phyloP scores from a whole-genome alignment of 2,329 filamentous ascomycete genomes.

The Alternaria conjuncta region DNA sequence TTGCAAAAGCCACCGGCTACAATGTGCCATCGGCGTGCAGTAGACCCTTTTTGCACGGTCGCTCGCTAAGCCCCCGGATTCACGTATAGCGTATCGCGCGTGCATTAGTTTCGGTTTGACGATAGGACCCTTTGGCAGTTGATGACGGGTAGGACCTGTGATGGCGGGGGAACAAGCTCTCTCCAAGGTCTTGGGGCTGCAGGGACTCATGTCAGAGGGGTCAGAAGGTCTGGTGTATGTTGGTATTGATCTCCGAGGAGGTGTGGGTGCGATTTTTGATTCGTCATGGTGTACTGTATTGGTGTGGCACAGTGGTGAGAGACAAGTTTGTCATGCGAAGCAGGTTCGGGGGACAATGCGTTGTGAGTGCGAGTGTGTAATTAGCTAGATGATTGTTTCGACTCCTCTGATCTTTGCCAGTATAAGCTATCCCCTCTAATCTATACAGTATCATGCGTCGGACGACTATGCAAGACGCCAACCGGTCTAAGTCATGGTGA shows the following conservation, averaged over 20 bases:
- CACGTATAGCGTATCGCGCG: not conserved
- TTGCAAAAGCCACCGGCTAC: not conserved
- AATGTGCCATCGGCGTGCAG: not conserved
- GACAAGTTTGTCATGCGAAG: not conserved
- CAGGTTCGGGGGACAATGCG: not conserved
- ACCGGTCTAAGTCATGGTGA: slow-evolving; percentile 20
- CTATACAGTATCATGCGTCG: not conserved
- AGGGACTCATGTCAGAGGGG: not conserved
- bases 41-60: not conserved
- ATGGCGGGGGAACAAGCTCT: slow-evolving; percentile 3
- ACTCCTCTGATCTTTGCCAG: not conserved
- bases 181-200: slow-evolving; percentile 2
- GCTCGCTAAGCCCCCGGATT: not conserved
- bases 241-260: not conserved
- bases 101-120: not conserved
- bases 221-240: not conserved
- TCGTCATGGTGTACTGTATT: not conserved
- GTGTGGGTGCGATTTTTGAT: not conserved
- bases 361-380: not conserved
- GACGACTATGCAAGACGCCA: not conserved
- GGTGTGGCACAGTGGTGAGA: not conserved
- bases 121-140: not conserved
- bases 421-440: not conserved
- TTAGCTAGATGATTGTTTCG: not conserved
- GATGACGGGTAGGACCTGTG: not conserved